Conservation (phyloP, 441 rosid species). For the Gossypium schwendimanii region DNA sequence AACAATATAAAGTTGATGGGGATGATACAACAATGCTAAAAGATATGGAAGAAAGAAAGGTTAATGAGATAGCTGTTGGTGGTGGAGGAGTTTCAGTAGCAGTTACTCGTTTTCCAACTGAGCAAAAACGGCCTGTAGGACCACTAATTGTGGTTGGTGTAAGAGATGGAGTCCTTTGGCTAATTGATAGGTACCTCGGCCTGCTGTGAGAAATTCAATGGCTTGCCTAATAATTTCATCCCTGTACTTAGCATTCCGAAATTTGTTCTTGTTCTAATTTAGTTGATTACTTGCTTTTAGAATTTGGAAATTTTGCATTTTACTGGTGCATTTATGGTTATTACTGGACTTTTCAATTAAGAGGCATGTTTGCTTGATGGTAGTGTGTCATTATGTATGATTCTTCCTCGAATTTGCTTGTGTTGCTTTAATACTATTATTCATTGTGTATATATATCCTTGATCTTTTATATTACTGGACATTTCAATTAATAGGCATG, state of each 20-base stretch:
- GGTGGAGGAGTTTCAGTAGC: conserved; percentile 99
- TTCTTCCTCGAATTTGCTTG: not conserved
- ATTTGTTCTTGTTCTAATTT: not conserved
- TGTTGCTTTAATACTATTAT: conserved; percentile 5
- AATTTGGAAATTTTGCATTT: not conserved
- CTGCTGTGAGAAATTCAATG: conserved; percentile 1
- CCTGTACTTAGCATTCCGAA: not conserved
- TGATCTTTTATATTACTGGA: not conserved
- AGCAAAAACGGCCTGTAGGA: conserved; percentile 96
- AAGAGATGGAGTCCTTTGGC: conserved; percentile 99
- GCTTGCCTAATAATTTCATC: not conserved
- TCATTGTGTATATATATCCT: not conserved
- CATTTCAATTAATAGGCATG: not conserved
- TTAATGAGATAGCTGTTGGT: conserved; percentile 94
- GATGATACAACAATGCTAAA: conserved; percentile 52
- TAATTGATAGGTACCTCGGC: conserved; percentile 73
- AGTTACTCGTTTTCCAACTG: conserved; percentile 91
- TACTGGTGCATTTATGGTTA: not conserved
- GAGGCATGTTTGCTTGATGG: not conserved
- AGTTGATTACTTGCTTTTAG: not conserved
- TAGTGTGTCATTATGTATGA: not conserved
- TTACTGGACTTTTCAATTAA: not conserved
- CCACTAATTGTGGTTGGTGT: conserved; percentile 92
- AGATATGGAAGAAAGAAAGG: conserved; percentile 70
- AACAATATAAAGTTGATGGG: conserved; percentile 72